These are phyloP conservation scores for Decorospora gaudefroyi DNA, from an alignment of 2,329 filamentous ascomycete genomes.

Conservation along the genomic window DNA sequence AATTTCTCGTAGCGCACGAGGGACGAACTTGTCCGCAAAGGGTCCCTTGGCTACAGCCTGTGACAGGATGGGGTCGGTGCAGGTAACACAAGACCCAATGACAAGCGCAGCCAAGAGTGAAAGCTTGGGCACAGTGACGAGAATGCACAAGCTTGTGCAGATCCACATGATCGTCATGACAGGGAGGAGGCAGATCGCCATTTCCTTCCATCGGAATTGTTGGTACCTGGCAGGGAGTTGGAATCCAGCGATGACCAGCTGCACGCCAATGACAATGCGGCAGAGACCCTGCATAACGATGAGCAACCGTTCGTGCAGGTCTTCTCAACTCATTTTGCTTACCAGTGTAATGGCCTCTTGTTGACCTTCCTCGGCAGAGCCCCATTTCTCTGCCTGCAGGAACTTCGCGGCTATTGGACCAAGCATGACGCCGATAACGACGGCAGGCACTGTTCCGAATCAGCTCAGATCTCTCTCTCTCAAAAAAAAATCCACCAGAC, in stretches of 20 bases:
- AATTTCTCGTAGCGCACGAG: conserved; percentile 61
- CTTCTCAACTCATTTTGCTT: conserved; percentile 7
- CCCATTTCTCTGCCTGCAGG: conserved; percentile 52
- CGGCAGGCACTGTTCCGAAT: conserved; percentile 43
- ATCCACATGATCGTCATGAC: conserved; percentile 68
- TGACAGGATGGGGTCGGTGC: conserved; percentile 65
- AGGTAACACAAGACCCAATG: conserved; percentile 65
- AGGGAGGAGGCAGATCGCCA: conserved; percentile 61
- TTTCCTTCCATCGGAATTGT: conserved; percentile 56
- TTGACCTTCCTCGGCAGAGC: conserved; percentile 39
- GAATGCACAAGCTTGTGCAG: conserved; percentile 60
- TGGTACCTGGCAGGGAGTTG: conserved; percentile 64
- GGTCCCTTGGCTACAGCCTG: conserved; percentile 66
- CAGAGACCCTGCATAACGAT: conserved; percentile 51
- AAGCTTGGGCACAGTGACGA: conserved; percentile 60
- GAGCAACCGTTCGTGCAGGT: neutral
- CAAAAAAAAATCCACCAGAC: neutral
- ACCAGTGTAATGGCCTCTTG: conserved; percentile 51
- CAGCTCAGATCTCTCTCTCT: conserved; percentile 1
- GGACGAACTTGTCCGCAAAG: conserved; percentile 65
- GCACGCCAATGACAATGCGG: conserved; percentile 65
- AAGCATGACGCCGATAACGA: conserved; percentile 59
- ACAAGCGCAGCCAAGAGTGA: conserved; percentile 57
- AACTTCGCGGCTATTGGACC: conserved; percentile 62
- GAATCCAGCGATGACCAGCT: conserved; percentile 66